Conservation (phyloP, 257 asterid genomes). For the Oldenlandia corymbosa region DNA sequence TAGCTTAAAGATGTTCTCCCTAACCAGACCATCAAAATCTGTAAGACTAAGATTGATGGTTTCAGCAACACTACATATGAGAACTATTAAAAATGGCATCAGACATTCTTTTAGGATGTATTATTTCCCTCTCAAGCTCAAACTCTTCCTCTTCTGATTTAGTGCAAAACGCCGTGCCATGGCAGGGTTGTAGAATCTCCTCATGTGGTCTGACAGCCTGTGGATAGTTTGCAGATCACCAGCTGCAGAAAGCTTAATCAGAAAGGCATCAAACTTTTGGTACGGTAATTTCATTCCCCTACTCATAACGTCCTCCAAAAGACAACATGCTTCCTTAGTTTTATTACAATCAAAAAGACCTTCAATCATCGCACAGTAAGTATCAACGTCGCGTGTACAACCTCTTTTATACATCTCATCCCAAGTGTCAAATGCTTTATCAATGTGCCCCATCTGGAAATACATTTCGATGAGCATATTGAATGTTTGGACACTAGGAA, state of each 20-base stretch:
- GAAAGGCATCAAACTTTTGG: constrained; percentile 54
- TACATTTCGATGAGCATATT: constrained; percentile 75
- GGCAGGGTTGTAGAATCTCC: constrained; percentile 77
- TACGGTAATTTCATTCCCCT: constrained; percentile 72
- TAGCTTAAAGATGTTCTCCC: no score
- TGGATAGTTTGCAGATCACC: constrained; percentile 77
- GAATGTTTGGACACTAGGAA: constrained; percentile 86
- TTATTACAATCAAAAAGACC: constrained; percentile 65
- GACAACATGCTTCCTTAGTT: constrained; percentile 51
- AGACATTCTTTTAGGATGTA: no score
- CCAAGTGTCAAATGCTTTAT: constrained; percentile 85
- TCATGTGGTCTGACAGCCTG: constrained; percentile 81
- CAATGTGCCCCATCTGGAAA: constrained; percentile 46
- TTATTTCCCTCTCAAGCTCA: constrained; percentile 65
- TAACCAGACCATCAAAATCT: no score
- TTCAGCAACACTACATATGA: no score
- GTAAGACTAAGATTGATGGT: no score
- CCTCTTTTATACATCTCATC: constrained; percentile 65
- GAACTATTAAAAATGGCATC: no score
- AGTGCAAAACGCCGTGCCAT: constrained; percentile 87
- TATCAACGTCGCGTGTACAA: constrained; percentile 61
- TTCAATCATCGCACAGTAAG: constrained; percentile 79
- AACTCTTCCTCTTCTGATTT: constrained; percentile 64
- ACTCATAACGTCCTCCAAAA: constrained; percentile 58
- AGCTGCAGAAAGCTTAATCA: constrained; percentile 56